phyloP scores from a whole-genome alignment of 139 green algal genomes.

The Picochlorum sp. region DNA sequence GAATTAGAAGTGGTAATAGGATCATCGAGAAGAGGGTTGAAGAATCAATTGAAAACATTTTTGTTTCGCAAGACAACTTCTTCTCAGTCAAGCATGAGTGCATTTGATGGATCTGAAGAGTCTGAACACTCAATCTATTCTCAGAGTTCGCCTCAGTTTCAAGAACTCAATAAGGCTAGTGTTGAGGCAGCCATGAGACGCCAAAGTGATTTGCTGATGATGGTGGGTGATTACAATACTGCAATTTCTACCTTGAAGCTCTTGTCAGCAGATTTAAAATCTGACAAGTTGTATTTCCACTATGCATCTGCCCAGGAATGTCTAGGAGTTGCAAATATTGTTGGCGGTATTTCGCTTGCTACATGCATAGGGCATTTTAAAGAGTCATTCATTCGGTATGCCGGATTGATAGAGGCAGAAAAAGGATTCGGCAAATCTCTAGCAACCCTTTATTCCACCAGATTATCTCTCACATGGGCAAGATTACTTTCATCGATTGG shows the following conservation, averaged over 20 bases:
- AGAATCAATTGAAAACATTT: conserved; percentile 77
- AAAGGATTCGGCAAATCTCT: conserved; percentile 9
- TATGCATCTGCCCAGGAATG: conserved; percentile 74
- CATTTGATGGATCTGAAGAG: not conserved
- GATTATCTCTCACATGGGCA: conserved; percentile 35
- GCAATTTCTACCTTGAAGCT: conserved; percentile 70
- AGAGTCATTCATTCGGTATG: conserved; percentile 39
- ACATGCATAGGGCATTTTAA: conserved; percentile 25
- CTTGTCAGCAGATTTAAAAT: conserved; percentile 47
- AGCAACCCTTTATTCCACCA: conserved; percentile 42
- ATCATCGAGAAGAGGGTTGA: conserved; percentile 56
- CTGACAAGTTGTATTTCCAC: conserved; percentile 56
- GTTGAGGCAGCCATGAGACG: conserved; percentile 73
- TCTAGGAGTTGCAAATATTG: conserved; percentile 27
- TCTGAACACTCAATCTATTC: conserved; percentile 2
- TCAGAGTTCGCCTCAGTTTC: conserved; percentile 15
- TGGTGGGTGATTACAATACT: conserved; percentile 75
- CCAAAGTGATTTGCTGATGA: conserved; percentile 72
- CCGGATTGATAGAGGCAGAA: not conserved
- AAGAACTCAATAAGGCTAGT: not conserved
- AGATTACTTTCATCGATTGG: conserved; percentile 26
- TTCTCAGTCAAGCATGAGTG: not conserved
- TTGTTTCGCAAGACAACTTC: conserved; percentile 41
- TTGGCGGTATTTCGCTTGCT: conserved; percentile 12
- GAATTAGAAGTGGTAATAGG: conserved; percentile 36